A percentile compares a stretch with the other conserved stretches of the same genome.
phyloP scores from a whole-genome alignment of 176 grass and related monocot genomes.

The Oryza brachyantha region DNA sequence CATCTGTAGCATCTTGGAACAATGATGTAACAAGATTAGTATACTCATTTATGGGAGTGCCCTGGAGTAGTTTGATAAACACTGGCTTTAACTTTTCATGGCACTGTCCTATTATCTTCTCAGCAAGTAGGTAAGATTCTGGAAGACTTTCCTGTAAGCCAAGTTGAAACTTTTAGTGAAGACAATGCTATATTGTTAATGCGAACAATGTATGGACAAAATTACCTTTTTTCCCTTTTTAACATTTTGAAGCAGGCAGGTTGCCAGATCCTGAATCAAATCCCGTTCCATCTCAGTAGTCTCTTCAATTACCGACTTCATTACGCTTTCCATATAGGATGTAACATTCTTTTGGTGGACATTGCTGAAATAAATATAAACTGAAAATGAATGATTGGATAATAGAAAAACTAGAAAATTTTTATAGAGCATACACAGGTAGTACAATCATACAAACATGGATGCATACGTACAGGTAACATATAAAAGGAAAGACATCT shows the following conservation, averaged over 20 bases:
- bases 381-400: conserved; percentile 11
- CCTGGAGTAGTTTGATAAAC: conserved; percentile 45
- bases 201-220: conserved; percentile 11
- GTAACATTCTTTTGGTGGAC: conserved; percentile 51
- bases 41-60: conserved; percentile 40
- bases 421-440: neutral
- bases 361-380: conserved; percentile 40
- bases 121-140: conserved; percentile 52
- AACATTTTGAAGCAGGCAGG: conserved; percentile 56
- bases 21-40: conserved; percentile 41
- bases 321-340: conserved; percentile 67
- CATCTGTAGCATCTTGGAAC: conserved; percentile 45
- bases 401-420: conserved; percentile 2
- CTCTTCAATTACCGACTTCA: conserved; percentile 69
- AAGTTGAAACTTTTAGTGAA: conserved; percentile 12
- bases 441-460: neutral
- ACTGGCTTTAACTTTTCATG: conserved; percentile 55
- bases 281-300: conserved; percentile 40
- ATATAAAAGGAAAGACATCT: neutral
- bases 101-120: conserved; percentile 57
- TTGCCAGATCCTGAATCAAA: conserved; percentile 51
- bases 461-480: neutral
- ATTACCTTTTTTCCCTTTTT: conserved; percentile 64
- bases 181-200: conserved; percentile 10
- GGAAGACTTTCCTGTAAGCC: conserved; percentile 47